These are phyloP conservation scores for Chloranthus sessilifolius DNA, from an alignment of 164 flowering plant species.

Conservation along the genomic window DNA sequence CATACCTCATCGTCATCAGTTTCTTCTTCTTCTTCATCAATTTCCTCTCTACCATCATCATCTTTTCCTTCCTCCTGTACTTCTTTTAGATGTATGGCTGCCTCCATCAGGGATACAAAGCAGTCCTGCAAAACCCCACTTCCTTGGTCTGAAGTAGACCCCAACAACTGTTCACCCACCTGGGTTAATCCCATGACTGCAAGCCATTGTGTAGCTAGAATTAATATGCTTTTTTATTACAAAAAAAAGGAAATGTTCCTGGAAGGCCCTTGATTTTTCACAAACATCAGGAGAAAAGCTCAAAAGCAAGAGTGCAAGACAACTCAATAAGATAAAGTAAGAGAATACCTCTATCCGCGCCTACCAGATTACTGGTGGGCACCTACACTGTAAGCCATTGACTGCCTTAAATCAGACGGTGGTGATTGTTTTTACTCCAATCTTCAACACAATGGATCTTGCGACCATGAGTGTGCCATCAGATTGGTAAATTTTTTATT, in stretches of 20 bases:
- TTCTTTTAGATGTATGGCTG: constrained; percentile 43
- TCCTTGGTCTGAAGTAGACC: constrained; percentile 14
- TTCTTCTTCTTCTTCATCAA: no score
- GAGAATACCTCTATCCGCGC: no score
- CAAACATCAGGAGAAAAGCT: neutral
- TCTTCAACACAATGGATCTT: no score
- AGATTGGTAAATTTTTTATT: no score
- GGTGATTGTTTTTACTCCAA: no score
- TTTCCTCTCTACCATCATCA: constrained; percentile 25
- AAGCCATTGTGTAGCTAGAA: constrained; percentile 5
- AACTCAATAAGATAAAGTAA: no score
- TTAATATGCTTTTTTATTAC: neutral
- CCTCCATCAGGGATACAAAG: constrained; percentile 49
- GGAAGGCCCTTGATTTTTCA: neutral
- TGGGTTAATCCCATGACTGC: constrained; percentile 51
- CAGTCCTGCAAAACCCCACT: constrained; percentile 32
- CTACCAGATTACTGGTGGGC: no score
- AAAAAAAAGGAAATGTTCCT: neutral
- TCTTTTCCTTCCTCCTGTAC: constrained; percentile 38
- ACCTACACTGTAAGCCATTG: no score
- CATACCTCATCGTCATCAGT: constrained; percentile 3
- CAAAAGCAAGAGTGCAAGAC: constrained; percentile 1
- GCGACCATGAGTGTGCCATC: no score
- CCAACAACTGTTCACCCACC: constrained; percentile 45
- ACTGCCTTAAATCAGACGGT: no score